Percentiles rank a stretch among this genome's conserved stretches.
These are phyloP conservation scores for Turnera subulata DNA, from an alignment of 345 rosid genomes.

Conservation along the genomic window DNA sequence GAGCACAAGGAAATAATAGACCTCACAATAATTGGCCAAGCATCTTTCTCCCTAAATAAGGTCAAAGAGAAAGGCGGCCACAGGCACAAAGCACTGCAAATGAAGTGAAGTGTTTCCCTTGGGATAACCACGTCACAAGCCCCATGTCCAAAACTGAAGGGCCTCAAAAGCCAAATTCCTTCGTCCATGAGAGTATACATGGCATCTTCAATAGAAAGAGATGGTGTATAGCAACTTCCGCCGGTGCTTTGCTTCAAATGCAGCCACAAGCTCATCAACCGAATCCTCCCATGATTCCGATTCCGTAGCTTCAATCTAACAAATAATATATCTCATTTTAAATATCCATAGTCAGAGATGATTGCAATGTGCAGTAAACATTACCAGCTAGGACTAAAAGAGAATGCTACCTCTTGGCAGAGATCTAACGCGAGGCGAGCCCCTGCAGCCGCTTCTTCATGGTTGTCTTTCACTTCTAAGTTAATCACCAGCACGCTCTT, in stretches of 20 bases:
- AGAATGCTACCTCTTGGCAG: conserved; percentile 63
- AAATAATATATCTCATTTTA: background rate
- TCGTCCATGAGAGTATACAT: background rate
- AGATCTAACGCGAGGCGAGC: conserved; percentile 78
- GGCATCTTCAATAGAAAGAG: conserved; percentile 60
- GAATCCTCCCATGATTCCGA: conserved; percentile 86
- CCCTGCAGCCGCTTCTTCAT: conserved; percentile 93
- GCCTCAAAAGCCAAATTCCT: too few species aligned
- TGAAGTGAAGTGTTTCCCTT: too few species aligned
- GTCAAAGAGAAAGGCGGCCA: too few species aligned
- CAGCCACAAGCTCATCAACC: conserved; percentile 61
- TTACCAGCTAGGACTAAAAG: background rate
- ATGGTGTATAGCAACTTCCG: conserved; percentile 70
- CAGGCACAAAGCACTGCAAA: too few species aligned
- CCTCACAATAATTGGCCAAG: too few species aligned
- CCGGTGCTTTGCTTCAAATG: conserved; percentile 71
- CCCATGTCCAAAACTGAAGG: too few species aligned
- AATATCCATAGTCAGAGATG: background rate
- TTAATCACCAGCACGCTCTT: conserved; percentile 77
- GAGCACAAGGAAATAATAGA: too few species aligned
- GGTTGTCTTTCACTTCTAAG: conserved; percentile 96
- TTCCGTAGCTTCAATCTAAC: conserved; percentile 70
- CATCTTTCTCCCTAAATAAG: too few species aligned
- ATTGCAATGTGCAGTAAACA: background rate
- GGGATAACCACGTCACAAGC: too few species aligned